Evolutionary conservation across 2,329 filamentous ascomycete genomes (phyloP).

Genomic region (Penicillium corylophilum): DNA sequence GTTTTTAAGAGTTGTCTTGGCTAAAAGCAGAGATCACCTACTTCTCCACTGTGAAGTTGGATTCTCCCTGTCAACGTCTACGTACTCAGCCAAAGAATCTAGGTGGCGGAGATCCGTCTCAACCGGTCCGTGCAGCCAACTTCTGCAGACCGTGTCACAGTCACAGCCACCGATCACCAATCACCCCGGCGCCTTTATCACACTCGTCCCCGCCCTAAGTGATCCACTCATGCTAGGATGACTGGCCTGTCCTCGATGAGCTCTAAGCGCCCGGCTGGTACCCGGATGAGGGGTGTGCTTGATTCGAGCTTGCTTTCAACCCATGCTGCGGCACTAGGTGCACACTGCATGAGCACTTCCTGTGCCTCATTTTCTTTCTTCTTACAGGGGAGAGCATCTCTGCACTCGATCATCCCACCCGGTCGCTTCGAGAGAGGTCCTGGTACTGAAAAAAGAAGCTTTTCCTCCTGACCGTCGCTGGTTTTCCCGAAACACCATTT

Average conservation of each 20-base stretch:
- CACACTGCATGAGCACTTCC: constrained; percentile 4
- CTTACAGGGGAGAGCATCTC: not conserved
- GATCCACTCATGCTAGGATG: constrained; percentile 10
- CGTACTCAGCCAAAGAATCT: too few species aligned
- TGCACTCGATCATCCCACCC: constrained; percentile 17
- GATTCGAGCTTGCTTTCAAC: constrained; percentile 15
- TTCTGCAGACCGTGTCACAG: constrained; percentile 33
- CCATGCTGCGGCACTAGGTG: constrained; percentile 5
- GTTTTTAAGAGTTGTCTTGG: not conserved
- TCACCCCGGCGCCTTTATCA: constrained; percentile 22
- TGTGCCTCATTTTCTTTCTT: not conserved
- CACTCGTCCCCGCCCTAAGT: constrained; percentile 15
- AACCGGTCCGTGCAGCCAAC: constrained; percentile 17
- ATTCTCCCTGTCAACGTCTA: not conserved
- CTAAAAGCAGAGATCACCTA: not conserved
- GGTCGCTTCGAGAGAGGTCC: constrained; percentile 1
- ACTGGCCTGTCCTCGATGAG: constrained; percentile 10
- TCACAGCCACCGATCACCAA: constrained; percentile 30
- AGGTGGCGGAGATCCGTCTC: not conserved
- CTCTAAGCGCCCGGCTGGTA: constrained; percentile 23
- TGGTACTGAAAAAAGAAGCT: constrained; percentile 27
- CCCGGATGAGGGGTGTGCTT: constrained; percentile 6
- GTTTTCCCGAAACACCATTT: not conserved
- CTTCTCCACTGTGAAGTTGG: not conserved
- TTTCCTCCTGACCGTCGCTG: constrained; percentile 12